phyloP scores from a whole-genome alignment of 1,284 basidiomycete species.

The Chalciporus sp. region DNA sequence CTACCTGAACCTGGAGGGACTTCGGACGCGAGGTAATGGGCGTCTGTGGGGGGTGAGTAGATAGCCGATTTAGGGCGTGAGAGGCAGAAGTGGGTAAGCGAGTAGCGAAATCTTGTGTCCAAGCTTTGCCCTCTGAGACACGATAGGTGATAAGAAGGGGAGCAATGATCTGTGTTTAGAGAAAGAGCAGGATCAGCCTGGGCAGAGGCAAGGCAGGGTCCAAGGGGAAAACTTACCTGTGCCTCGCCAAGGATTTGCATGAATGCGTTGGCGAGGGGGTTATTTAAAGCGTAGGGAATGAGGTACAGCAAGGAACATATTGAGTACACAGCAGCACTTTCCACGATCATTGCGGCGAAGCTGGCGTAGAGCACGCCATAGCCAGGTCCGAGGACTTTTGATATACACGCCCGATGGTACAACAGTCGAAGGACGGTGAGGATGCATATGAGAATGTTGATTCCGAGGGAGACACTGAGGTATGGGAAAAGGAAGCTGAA shows the following conservation, averaged over 20 bases:
- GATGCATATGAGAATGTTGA: constrained; percentile 32
- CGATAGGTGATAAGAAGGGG: constrained; percentile 37
- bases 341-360: constrained; percentile 33
- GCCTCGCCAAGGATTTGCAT: constrained; percentile 33
- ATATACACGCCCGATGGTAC: constrained; percentile 32
- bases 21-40: not conserved
- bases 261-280: constrained; percentile 31
- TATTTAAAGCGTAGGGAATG: constrained; percentile 24
- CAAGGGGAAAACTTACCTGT: constrained; percentile 20
- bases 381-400: constrained; percentile 27
- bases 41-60: not conserved
- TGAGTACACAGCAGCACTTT: constrained; percentile 34
- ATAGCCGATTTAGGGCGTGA: constrained; percentile 12
- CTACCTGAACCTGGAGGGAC: constrained; percentile 17
- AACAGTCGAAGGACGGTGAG: constrained; percentile 33
- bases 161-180: constrained; percentile 27
- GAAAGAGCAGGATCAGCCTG: not conserved
- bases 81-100: constrained; percentile 6
- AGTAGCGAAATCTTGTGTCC: constrained; percentile 22
- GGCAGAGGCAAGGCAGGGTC: not conserved
- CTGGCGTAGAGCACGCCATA: constrained; percentile 32
- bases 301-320: constrained; percentile 34
- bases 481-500: constrained; percentile 35
- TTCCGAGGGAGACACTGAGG: constrained; percentile 35
- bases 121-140: constrained; percentile 35